phyloP scores from a whole-genome alignment of 495 filamentous ascomycete genomes.

The Aspergillus kassunensis region DNA sequence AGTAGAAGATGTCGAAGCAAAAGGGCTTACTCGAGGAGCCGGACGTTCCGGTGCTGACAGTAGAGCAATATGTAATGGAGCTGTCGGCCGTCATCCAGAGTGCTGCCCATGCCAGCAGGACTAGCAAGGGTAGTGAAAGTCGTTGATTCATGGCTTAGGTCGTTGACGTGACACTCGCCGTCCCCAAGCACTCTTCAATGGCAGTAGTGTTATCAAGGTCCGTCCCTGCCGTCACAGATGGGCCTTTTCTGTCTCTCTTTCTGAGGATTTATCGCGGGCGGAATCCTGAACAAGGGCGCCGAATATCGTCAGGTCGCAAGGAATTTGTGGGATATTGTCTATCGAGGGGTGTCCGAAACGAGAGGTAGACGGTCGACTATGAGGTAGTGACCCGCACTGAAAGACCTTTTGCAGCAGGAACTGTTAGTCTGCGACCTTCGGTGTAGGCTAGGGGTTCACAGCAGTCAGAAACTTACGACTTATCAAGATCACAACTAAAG shows the following conservation, averaged over 20 bases:
- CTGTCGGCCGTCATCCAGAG: slow-evolving; percentile 1
- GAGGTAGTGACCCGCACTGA: slow-evolving; percentile 5
- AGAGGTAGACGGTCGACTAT: not conserved
- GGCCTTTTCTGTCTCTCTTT: no score
- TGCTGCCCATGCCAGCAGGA: slow-evolving; percentile 18
- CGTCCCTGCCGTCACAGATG: not conserved
- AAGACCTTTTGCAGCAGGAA: slow-evolving; percentile 10
- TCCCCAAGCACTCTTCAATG: not conserved
- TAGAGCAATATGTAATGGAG: slow-evolving; percentile 39
- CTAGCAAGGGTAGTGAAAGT: slow-evolving; percentile 20
- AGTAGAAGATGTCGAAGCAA: not conserved
- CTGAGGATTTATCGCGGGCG: not conserved
- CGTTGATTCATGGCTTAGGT: slow-evolving; percentile 15
- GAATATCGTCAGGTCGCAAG: not conserved
- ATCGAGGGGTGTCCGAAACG: not conserved
- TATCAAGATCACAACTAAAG: no score
- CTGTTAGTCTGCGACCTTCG: not conserved
- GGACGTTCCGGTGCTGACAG: slow-evolving; percentile 40
- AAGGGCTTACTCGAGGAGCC: slow-evolving; percentile 26
- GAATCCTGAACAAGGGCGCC: not conserved
- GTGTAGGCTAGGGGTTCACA: slow-evolving; percentile 1
- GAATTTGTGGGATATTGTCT: not conserved
- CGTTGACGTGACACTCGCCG: not conserved
- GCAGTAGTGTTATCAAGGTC: not conserved
- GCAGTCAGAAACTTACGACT: not conserved